Conservation (phyloP, 345 rosid species). For the Psidium friedrichsthalianum region DNA sequence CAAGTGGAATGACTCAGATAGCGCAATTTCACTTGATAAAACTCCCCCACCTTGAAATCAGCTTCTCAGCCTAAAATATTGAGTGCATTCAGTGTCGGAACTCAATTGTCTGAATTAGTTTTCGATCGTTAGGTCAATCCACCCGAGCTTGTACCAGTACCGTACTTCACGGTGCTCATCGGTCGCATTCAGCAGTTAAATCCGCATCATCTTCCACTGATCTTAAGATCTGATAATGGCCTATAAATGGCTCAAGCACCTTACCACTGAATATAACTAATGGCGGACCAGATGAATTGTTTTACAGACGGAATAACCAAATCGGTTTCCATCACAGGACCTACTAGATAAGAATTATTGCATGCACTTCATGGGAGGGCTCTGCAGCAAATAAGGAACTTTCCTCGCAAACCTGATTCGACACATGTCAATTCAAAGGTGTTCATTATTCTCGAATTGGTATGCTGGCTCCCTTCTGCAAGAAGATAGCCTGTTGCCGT, state of each 20-base stretch:
- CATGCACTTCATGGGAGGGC: not conserved
- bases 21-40: not conserved
- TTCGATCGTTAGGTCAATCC: not conserved
- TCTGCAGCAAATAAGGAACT: not conserved
- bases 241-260: not conserved
- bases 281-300: not conserved
- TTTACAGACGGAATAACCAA: not conserved
- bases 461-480: not conserved
- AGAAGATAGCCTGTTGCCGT: not conserved
- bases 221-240: not conserved
- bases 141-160: not conserved
- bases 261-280: not conserved
- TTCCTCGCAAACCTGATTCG: not conserved
- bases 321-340: not conserved
- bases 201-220: not conserved
- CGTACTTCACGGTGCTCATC: not conserved
- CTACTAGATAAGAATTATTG: not conserved
- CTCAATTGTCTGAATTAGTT: not conserved
- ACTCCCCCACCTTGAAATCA: not conserved
- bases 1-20: not conserved
- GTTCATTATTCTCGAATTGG: not conserved
- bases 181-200: not conserved
- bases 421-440: not conserved
- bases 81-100: not conserved
- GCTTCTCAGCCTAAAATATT: not conserved